These are phyloP conservation scores for Eucalyptus regnans DNA, from an alignment of 345 rosid genomes.

Conservation along the genomic window DNA sequence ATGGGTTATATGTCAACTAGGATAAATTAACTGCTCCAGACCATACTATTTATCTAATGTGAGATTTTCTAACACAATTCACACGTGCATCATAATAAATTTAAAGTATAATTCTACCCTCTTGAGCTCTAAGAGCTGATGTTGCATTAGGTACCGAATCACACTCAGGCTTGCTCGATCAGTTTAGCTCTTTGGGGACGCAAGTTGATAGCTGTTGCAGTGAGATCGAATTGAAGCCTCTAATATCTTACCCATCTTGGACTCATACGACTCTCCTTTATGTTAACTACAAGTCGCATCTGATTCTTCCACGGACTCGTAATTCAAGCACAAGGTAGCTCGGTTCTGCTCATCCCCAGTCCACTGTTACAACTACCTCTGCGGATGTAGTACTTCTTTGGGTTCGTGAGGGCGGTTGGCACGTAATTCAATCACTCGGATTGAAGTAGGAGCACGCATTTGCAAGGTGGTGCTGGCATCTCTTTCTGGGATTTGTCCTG, in stretches of 20 bases:
- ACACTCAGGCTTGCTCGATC: neutral
- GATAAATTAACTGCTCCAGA: too few relatives aligned
- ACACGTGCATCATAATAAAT: neutral
- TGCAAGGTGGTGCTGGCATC: neutral
- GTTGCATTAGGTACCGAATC: neutral
- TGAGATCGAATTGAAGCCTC: neutral
- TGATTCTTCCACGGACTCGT: neutral
- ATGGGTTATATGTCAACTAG: fast-evolving
- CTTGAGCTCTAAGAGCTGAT: neutral
- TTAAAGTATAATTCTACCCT: neutral
- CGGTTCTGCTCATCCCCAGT: neutral
- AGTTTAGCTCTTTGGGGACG: neutral
- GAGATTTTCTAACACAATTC: too few relatives aligned
- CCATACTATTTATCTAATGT: too few relatives aligned
- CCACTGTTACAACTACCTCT: neutral
- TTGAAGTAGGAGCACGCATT: neutral
- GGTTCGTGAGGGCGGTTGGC: neutral
- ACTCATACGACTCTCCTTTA: neutral
- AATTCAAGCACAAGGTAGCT: neutral
- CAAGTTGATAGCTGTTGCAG: neutral
- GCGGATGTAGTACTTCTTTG: neutral
- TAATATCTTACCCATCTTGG: neutral
- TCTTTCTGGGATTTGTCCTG: neutral
- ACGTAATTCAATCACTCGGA: neutral
- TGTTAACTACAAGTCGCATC: neutral